Evolutionary conservation across 2,329 filamentous ascomycete genomes (phyloP).

Genomic region (Calonectria fujianensis): DNA sequence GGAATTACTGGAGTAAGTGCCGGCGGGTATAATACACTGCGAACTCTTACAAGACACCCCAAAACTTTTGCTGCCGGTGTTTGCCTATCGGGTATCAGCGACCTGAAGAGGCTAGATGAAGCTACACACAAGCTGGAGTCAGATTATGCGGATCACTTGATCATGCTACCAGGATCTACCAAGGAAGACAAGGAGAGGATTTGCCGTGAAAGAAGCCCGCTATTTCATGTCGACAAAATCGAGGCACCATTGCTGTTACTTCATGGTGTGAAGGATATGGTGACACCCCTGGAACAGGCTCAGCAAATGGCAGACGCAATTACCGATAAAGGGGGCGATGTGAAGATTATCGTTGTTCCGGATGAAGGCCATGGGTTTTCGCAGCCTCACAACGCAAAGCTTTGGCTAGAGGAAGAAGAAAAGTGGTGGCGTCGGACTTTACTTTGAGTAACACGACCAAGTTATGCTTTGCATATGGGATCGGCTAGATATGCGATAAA

Average conservation of each 20-base stretch:
- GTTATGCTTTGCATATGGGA: not conserved
- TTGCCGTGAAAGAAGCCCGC: conserved; percentile 68
- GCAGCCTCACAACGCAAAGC: conserved; percentile 62
- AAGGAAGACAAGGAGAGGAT: conserved; percentile 64
- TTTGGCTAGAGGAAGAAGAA: conserved; percentile 66
- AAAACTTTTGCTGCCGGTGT: conserved; percentile 69
- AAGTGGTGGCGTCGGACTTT: conserved; percentile 68
- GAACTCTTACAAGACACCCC: conserved; percentile 68
- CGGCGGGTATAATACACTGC: conserved; percentile 73
- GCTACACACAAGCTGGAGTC: conserved; percentile 75
- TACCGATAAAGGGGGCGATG: conserved; percentile 62
- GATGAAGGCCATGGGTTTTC: conserved; percentile 72
- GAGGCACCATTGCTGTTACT: conserved; percentile 72
- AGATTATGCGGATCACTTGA: conserved; percentile 68
- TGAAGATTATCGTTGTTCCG: conserved; percentile 67
- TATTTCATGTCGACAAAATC: conserved; percentile 69
- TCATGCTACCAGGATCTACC: conserved; percentile 60
- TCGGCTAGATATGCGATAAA: not conserved
- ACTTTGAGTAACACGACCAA: conserved; percentile 45
- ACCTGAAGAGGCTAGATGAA: conserved; percentile 66
- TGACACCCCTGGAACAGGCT: conserved; percentile 76
- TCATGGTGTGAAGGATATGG: conserved; percentile 72
- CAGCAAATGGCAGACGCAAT: conserved; percentile 70
- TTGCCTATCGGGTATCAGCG: conserved; percentile 70
- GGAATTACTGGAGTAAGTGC: conserved; percentile 72